These are phyloP conservation scores for Ensete glaucum DNA, from an alignment of 176 grass and related monocot genomes.

Conservation along the genomic window DNA sequence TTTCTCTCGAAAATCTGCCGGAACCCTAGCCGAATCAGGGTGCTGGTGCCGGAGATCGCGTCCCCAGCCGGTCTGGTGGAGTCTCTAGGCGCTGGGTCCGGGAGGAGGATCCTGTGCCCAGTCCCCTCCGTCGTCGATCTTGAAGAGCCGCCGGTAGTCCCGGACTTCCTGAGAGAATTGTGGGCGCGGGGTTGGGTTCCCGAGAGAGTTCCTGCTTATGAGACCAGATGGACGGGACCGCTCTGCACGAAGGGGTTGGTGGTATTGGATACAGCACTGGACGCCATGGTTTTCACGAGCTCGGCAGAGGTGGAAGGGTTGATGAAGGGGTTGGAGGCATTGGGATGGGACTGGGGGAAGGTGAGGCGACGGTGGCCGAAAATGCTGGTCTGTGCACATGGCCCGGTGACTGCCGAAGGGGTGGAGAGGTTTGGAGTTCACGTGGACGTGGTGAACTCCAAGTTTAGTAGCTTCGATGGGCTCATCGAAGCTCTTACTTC, in stretches of 20 bases:
- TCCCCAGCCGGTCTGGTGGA: constrained; percentile 46
- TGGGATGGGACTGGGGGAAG: constrained; percentile 54
- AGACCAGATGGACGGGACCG: constrained; percentile 57
- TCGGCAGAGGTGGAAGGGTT: constrained; percentile 74
- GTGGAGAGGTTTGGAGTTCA: constrained; percentile 45
- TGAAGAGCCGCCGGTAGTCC: constrained; percentile 54
- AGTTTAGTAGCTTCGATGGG: constrained; percentile 66
- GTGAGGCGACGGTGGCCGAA: constrained; percentile 41
- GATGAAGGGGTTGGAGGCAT: constrained; percentile 59
- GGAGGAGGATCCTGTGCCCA: constrained; percentile 53
- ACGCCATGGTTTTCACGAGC: constrained; percentile 85
- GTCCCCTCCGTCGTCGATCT: constrained; percentile 53
- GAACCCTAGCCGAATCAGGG: constrained; percentile 17
- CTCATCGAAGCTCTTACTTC: constrained; percentile 47
- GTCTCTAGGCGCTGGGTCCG: constrained; percentile 43
- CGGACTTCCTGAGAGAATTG: constrained; percentile 39
- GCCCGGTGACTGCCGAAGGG: constrained; percentile 63
- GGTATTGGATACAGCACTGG: constrained; percentile 19
- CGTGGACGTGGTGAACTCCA: constrained; percentile 57
- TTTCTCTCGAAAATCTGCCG: constrained; percentile 42
- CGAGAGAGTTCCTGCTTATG: constrained; percentile 48
- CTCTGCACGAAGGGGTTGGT: constrained; percentile 34
- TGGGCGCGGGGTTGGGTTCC: constrained; percentile 46
- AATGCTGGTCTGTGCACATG: constrained; percentile 65
- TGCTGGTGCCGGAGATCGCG: constrained; percentile 50